phyloP scores from a whole-genome alignment of 371 early-diverging fungal species.

The Mucor velutinosus region DNA sequence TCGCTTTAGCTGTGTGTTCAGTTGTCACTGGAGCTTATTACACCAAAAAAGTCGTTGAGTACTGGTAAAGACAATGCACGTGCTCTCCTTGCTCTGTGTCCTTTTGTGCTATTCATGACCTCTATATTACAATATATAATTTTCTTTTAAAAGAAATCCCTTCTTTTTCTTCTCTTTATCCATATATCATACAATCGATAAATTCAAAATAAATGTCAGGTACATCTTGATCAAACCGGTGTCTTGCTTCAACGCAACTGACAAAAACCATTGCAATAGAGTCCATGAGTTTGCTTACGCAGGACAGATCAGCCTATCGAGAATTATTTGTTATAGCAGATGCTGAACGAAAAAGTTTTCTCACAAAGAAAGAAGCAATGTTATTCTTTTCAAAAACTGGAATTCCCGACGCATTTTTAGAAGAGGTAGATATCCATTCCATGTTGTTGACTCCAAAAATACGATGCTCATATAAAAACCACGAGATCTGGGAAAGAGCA shows the following conservation, averaged over 20 bases:
- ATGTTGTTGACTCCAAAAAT: neutral
- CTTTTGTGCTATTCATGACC: neutral
- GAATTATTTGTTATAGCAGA: constrained; percentile 4
- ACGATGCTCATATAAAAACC: neutral
- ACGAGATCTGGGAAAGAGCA: constrained; percentile 20
- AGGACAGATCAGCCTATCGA: constrained; percentile 3
- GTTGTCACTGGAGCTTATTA: neutral
- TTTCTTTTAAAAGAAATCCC: too few species aligned
- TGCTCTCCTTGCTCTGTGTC: too few species aligned
- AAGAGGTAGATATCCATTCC: constrained; percentile 47
- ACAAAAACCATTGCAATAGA: neutral
- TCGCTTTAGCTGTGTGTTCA: neutral
- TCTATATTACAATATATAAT: neutral
- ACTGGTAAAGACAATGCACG: neutral
- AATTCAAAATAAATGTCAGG: neutral
- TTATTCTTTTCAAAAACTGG: constrained; percentile 74
- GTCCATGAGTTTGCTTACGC: neutral
- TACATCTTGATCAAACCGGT: neutral
- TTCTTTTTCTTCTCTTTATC: neutral
- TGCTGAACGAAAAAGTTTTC: constrained; percentile 5
- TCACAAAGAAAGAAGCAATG: constrained; percentile 51
- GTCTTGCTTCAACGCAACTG: too few species aligned
- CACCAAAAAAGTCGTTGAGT: neutral
- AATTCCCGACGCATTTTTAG: constrained; percentile 59
- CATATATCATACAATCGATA: neutral